Conservation (phyloP, 768 basidiomycete species). For the Mrakia blollopis region DNA sequence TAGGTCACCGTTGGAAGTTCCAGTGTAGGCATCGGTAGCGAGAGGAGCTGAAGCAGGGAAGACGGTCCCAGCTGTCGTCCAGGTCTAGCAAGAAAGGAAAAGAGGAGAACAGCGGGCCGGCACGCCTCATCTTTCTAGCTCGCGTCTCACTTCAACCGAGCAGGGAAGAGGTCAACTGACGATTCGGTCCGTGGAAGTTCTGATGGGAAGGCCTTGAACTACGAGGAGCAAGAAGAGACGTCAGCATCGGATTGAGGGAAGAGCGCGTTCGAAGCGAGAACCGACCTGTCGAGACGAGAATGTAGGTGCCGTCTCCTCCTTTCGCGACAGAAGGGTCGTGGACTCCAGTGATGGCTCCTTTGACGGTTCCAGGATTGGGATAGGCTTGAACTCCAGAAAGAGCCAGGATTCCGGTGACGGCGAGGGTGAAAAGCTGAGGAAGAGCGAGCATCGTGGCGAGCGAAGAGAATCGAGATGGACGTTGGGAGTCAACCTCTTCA, state of each 20-base stretch:
- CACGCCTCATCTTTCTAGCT: neutral
- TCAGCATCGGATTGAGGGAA: neutral
- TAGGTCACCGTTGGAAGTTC: slow-evolving; percentile 1
- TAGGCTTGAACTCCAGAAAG: neutral
- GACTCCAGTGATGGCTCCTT: neutral
- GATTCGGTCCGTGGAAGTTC: slow-evolving; percentile 9
- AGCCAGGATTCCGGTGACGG: neutral
- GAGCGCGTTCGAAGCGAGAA: neutral
- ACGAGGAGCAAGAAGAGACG: neutral
- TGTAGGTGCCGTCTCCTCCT: slow-evolving; percentile 7
- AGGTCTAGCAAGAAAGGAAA: neutral
- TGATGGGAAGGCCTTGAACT: slow-evolving; percentile 12
- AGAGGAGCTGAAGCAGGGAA: slow-evolving; percentile 12
- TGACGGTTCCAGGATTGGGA: neutral
- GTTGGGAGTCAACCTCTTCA: neutral
- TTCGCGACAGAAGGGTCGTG: slow-evolving; percentile 18
- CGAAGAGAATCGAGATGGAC: neutral
- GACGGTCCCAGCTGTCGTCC: slow-evolving; percentile 12
- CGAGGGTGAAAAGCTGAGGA: neutral
- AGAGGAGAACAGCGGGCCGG: neutral
- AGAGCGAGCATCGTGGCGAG: neutral
- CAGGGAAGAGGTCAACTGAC: neutral
- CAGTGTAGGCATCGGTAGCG: slow-evolving; percentile 10
- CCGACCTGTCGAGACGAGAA: neutral
- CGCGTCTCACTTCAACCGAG: neutral